phyloP scores from a whole-genome alignment of 2,329 filamentous ascomycete genomes.

The Colletotrichum spinosum region DNA sequence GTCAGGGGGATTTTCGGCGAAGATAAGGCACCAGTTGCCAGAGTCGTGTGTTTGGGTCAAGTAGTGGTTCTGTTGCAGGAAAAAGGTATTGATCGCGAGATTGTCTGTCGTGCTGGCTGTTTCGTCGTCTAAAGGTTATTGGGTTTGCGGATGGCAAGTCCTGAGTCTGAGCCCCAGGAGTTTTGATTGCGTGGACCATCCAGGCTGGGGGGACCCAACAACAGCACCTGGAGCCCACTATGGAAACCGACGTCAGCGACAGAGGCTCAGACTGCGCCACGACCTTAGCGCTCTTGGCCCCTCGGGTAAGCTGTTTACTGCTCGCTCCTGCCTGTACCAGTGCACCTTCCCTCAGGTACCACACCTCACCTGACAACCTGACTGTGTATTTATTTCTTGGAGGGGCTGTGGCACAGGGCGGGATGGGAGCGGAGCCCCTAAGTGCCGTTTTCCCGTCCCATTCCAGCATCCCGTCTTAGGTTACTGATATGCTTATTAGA shows the following conservation, averaged over 20 bases:
- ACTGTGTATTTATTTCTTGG: too few relatives aligned
- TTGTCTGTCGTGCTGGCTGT: constrained; percentile 1
- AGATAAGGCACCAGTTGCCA: too few relatives aligned
- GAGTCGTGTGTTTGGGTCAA: constrained; percentile 5
- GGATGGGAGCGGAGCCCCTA: neutral
- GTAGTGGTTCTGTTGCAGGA: constrained; percentile 9
- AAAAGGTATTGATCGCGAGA: constrained; percentile 6
- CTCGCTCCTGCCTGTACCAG: neutral
- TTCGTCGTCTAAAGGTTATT: constrained; percentile 33
- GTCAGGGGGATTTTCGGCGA: too few relatives aligned
- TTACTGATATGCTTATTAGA: too few relatives aligned
- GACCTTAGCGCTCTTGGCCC: constrained; percentile 15
- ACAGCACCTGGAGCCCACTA: constrained; percentile 1
- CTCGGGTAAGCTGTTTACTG: neutral
- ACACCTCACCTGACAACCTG: too few relatives aligned
- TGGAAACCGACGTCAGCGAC: constrained; percentile 41
- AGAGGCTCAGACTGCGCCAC: constrained; percentile 27
- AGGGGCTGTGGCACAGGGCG: too few relatives aligned
- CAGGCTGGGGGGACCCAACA: constrained; percentile 32
- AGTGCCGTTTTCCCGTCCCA: constrained; percentile 5
- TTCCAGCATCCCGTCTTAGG: too few relatives aligned
- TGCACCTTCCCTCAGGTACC: too few relatives aligned
- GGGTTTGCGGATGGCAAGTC: constrained; percentile 9
- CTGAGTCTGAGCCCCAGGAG: constrained; percentile 1
- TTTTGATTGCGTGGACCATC: constrained; percentile 35